phyloP scores from a whole-genome alignment of 768 basidiomycete genomes.

The Chiua virens region DNA sequence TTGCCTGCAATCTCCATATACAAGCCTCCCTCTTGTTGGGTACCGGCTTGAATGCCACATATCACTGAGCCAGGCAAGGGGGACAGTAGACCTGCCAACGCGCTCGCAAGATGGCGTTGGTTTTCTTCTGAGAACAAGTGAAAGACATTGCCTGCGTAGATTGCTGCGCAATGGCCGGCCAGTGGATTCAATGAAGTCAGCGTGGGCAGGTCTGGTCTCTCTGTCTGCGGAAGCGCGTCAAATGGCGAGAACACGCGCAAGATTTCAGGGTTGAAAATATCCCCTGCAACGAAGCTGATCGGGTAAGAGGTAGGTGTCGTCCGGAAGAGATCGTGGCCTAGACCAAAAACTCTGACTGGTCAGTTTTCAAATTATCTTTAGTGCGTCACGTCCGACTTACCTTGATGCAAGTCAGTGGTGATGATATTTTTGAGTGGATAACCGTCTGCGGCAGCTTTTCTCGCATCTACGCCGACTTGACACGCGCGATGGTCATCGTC shows the following conservation, averaged over 20 bases:
- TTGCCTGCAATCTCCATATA: background rate
- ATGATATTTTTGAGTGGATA: conserved; percentile 41
- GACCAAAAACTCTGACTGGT: conserved; percentile 50
- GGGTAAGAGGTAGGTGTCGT: conserved; percentile 54
- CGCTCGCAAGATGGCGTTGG: conserved; percentile 27
- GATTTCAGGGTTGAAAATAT: conserved; percentile 48
- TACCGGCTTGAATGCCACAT: conserved; percentile 27
- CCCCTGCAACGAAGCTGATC: conserved; percentile 51
- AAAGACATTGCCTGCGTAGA: conserved; percentile 52
- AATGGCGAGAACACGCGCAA: conserved; percentile 37
- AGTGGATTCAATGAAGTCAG: conserved; percentile 48
- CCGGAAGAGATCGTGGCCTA: conserved; percentile 62
- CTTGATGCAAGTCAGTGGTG: conserved; percentile 38
- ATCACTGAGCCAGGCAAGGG: conserved; percentile 31
- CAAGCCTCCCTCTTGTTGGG: background rate
- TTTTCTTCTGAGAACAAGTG: conserved; percentile 33
- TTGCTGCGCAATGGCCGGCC: conserved; percentile 47
- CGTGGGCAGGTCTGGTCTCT: conserved; percentile 28
- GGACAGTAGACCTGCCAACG: conserved; percentile 29
- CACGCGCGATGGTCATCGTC: background rate
- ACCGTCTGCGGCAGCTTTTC: conserved; percentile 43
- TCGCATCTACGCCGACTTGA: conserved; percentile 34
- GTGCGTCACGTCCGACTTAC: conserved; percentile 14
- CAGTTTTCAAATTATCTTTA: too few relatives aligned
- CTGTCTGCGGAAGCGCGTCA: conserved; percentile 20